Evolutionary conservation across 140 eudicot species (phyloP).

Genomic region (Stevia rebaudiana): DNA sequence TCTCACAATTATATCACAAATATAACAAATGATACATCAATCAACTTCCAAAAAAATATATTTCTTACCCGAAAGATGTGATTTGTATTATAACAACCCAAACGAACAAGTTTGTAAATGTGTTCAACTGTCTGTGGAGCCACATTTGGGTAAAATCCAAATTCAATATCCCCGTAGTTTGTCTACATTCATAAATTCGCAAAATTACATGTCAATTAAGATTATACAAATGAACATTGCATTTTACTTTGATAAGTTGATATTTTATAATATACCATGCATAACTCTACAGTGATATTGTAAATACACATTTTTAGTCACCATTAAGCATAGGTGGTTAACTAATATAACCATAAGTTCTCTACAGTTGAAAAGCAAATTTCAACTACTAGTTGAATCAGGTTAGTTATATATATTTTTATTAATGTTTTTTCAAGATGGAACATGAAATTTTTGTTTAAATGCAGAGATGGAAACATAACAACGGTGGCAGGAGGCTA

Average conservation of each 20-base stretch:
- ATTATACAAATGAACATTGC: background rate
- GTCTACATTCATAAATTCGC: constrained; percentile 47
- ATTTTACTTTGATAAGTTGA: background rate
- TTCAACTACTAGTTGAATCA: background rate
- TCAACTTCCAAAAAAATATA: too few relatives aligned
- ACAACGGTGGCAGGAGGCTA: background rate
- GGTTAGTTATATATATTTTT: background rate
- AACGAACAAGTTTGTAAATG: constrained; percentile 93
- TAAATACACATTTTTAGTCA: background rate
- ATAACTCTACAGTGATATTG: background rate
- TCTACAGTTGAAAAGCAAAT: background rate
- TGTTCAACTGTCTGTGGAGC: constrained; percentile 93
- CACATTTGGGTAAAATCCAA: constrained; percentile 89
- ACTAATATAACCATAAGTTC: background rate
- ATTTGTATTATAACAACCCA: constrained; percentile 91
- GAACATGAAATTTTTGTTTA: background rate
- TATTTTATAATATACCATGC: background rate
- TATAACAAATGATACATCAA: background rate
- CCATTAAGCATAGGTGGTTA: background rate
- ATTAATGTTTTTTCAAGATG: background rate
- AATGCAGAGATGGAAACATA: background rate
- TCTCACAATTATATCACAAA: background rate
- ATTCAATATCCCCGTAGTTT: constrained; percentile 86
- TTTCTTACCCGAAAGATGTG: constrained; percentile 98
- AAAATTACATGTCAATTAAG: constrained; percentile 11